Percentiles rank a stretch among this genome's conserved stretches.
Evolutionary conservation across 768 basidiomycete species (phyloP).

Genomic region (Lyophyllum shimeji): DNA sequence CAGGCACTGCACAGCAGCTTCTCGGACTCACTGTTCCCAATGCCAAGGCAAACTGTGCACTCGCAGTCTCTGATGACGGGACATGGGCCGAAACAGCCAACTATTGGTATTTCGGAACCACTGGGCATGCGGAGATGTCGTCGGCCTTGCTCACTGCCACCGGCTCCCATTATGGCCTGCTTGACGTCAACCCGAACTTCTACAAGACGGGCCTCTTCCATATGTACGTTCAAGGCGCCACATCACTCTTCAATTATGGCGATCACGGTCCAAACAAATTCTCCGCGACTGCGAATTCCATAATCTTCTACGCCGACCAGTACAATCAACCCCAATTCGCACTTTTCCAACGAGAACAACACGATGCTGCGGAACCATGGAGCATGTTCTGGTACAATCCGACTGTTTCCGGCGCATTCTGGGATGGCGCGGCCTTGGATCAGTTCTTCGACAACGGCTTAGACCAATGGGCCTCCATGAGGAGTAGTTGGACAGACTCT

Average conservation of each 20-base stretch:
- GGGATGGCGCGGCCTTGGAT: constrained; percentile 84
- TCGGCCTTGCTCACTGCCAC: constrained; percentile 82
- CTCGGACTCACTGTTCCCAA: constrained; percentile 70
- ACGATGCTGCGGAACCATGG: constrained; percentile 81
- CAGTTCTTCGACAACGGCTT: constrained; percentile 68
- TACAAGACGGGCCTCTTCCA: constrained; percentile 80
- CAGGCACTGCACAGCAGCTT: constrained; percentile 65
- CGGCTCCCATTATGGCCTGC: constrained; percentile 77
- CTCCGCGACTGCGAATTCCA: constrained; percentile 86
- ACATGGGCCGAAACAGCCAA: constrained; percentile 94
- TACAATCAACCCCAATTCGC: constrained; percentile 74
- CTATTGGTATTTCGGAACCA: constrained; percentile 95
- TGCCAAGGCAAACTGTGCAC: constrained; percentile 75
- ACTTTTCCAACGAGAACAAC: constrained; percentile 89
- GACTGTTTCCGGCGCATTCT: constrained; percentile 81
- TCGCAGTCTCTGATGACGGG: constrained; percentile 66
- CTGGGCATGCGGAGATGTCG: constrained; percentile 86
- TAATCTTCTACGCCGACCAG: constrained; percentile 74
- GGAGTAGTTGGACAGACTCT: constrained; percentile 89
- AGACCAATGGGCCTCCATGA: constrained; percentile 90
- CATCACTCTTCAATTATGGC: constrained; percentile 81
- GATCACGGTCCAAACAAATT: constrained; percentile 95
- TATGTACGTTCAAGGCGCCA: constrained; percentile 84
- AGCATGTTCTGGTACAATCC: constrained; percentile 95
- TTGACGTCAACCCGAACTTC: constrained; percentile 69